These are phyloP conservation scores for Fraxinus albicans DNA, from an alignment of 305 asterid species.

Conservation along the genomic window DNA sequence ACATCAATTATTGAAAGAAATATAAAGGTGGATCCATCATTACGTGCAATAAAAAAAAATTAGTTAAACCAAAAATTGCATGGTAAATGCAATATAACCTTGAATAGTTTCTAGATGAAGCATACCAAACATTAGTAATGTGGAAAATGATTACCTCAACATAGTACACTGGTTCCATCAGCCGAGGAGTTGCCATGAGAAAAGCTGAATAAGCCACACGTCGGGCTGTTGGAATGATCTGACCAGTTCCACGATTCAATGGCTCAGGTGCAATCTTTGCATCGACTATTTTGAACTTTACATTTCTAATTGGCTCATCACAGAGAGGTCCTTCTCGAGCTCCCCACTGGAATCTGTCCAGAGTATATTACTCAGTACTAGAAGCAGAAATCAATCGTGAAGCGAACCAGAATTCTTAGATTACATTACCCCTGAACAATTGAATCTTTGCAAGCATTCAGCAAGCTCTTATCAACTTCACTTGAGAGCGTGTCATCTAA, in stretches of 20 bases:
- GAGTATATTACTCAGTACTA: slow-evolving; percentile 21
- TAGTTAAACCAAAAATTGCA: neutral
- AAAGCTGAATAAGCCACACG: slow-evolving; percentile 96
- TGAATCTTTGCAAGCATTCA: slow-evolving; percentile 86
- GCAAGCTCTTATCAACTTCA: slow-evolving; percentile 91
- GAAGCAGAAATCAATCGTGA: slow-evolving; percentile 13
- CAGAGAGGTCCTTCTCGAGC: slow-evolving; percentile 99
- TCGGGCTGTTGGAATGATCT: slow-evolving; percentile 95
- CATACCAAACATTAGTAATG: neutral
- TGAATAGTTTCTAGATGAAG: neutral
- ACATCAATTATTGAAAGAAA: neutral
- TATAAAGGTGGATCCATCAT: neutral
- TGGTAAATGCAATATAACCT: neutral
- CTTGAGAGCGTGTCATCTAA: slow-evolving; percentile 95
- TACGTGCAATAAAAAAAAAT: neutral
- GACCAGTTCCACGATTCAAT: slow-evolving; percentile 90
- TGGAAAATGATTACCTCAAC: slow-evolving; percentile 59
- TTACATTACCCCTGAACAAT: slow-evolving; percentile 87
- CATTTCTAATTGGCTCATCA: slow-evolving; percentile 96
- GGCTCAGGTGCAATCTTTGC: slow-evolving; percentile 98
- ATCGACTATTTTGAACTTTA: slow-evolving; percentile 91
- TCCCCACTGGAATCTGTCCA: slow-evolving; percentile 94
- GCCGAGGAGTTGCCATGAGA: slow-evolving; percentile 96
- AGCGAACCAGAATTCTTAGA: slow-evolving; percentile 7
- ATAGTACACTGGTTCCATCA: slow-evolving; percentile 95